These are phyloP conservation scores for Apiospora rasikravindrae DNA, from an alignment of 2,329 filamentous ascomycete genomes.

Conservation along the genomic window DNA sequence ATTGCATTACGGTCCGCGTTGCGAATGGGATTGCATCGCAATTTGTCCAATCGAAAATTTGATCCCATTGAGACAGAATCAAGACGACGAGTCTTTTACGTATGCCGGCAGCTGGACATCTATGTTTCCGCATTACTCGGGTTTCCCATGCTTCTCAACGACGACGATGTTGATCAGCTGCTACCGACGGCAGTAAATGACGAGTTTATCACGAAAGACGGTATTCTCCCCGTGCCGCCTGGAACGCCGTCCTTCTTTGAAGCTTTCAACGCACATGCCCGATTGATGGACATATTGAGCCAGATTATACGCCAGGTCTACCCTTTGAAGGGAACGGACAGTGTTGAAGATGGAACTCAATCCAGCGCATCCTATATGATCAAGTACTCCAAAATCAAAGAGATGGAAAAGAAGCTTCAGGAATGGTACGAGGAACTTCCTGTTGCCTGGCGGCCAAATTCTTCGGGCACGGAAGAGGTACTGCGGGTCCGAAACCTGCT, in stretches of 20 bases:
- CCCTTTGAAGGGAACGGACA: slow-evolving; percentile 62
- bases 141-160: slow-evolving; percentile 66
- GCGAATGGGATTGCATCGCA: slow-evolving; percentile 78
- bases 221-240: slow-evolving; percentile 59
- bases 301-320: slow-evolving; percentile 72
- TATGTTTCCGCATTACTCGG: slow-evolving; percentile 72
- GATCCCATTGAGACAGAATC: slow-evolving; percentile 68
- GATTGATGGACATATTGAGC: slow-evolving; percentile 66
- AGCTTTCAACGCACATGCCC: slow-evolving; percentile 70
- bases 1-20: slow-evolving; percentile 78
- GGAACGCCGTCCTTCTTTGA: slow-evolving; percentile 65
- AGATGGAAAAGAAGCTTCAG: slow-evolving; percentile 68
- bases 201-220: slow-evolving; percentile 66
- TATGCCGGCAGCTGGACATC: slow-evolving; percentile 72
- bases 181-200: slow-evolving; percentile 70
- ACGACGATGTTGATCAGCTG: slow-evolving; percentile 71
- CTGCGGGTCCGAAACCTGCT: slow-evolving; percentile 81
- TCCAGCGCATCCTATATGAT: slow-evolving; percentile 63
- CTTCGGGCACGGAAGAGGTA: slow-evolving; percentile 75
- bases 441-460: slow-evolving; percentile 76
- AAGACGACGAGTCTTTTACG: slow-evolving; percentile 69
- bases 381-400: slow-evolving; percentile 66
- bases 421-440: slow-evolving; percentile 73
- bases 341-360: slow-evolving; percentile 45
- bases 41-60: slow-evolving; percentile 67